Evolutionary conservation across 73 alveolate genomes (phyloP).

Genomic region (Paramecium biaurelia): DNA sequence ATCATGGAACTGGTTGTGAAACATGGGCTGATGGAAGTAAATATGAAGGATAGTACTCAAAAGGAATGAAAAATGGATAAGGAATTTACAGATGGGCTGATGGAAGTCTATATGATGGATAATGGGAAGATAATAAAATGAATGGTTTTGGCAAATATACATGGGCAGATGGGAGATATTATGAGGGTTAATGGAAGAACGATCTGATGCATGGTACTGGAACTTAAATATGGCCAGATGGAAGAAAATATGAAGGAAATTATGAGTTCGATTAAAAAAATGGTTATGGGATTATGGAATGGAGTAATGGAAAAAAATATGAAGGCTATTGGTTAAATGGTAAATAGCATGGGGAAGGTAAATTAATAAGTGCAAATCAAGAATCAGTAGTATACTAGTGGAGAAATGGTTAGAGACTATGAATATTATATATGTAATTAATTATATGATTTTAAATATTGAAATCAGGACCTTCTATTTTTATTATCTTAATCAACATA

Average conservation of each 20-base stretch:
- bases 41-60: slow-evolving; percentile 66
- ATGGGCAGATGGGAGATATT: slow-evolving; percentile 76
- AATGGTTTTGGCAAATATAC: slow-evolving; percentile 76
- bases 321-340: slow-evolving; percentile 57
- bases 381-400: slow-evolving; percentile 43
- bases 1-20: slow-evolving; percentile 68
- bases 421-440: neutral
- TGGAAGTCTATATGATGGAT: slow-evolving; percentile 72
- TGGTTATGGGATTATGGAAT: slow-evolving; percentile 71
- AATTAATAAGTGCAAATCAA: neutral
- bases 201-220: slow-evolving; percentile 78
- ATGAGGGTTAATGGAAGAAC: slow-evolving; percentile 74
- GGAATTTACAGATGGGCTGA: slow-evolving; percentile 72
- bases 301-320: neutral
- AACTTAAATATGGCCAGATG: slow-evolving; percentile 74
- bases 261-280: slow-evolving; percentile 70
- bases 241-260: slow-evolving; percentile 81
- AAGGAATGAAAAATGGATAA: slow-evolving; percentile 65
- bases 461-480: neutral
- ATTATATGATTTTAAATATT: neutral
- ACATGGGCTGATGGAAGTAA: slow-evolving; percentile 72
- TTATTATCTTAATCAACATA: neutral
- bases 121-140: slow-evolving; percentile 68
- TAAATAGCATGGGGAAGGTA: slow-evolving; percentile 41
- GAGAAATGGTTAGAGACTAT: slow-evolving; percentile 45